Base-by-base conservation (phyloP, 148 eudicot genomes). In the Rheum nobile region DNA sequence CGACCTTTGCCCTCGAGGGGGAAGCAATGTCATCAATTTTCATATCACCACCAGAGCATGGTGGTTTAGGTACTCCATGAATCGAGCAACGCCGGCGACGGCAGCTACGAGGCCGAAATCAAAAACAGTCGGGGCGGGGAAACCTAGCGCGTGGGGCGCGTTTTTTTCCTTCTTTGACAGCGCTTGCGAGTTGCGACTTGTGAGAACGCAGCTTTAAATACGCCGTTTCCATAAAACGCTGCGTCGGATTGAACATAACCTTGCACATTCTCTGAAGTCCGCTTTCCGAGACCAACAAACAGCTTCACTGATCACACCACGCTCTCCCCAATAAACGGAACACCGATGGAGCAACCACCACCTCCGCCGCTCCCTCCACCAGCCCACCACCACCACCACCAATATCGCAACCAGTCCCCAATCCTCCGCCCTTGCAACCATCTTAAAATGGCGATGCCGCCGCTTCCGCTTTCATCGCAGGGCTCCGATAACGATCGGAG, bases 401-500 rank as follows among this genome's bases (percentile, higher is more conserved):
- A 65, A 6, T 65, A 34, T 8, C n/a, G 70, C 24, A 65, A 63
- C 38, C 39, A 65, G 22, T 4, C 70, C 4, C 22, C 39, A 16
- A 31, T 4, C 39, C n/a, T 32, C 22, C 70, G 22, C 39, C 10
- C 38, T 34, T 31, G 70, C 41, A 65, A 32, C 32, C 70, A 32
- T 34, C 39, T 14, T 8, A 82, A 80, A 31, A 78, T 76, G 77
- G 72, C 87, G 44, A 72, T 79, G 34, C 85, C 83, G 34, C 65
- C 85, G 6, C 46, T 79, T 54, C 82, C 71, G 21, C 21, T 29
- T 48, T 71, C 31, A 26, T 77, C 81, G 29, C 83, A 79, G 42
- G 76, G 77, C 63, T 78, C 81, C 12, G 86, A 86, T 55, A 83
- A 79, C 75, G 89, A 83, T 70, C 86, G 84, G 57, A 86, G 83